phyloP scores from a whole-genome alignment of 495 filamentous ascomycete species.

The Penicillium canariense region DNA sequence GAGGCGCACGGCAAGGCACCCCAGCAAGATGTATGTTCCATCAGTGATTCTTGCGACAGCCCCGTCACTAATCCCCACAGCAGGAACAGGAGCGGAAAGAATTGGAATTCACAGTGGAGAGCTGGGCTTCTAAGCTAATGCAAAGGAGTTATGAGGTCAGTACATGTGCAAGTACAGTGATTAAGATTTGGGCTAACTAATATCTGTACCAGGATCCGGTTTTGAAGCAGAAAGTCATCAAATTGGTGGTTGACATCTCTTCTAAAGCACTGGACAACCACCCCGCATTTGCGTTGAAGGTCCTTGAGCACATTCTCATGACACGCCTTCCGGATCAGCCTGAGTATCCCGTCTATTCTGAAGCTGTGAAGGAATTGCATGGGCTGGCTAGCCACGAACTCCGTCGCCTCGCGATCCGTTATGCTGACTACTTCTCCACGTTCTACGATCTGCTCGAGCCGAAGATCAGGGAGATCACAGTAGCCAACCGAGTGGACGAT shows the following conservation, averaged over 20 bases:
- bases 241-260: slow-evolving; percentile 81
- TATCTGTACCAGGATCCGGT: slow-evolving; percentile 64
- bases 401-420: slow-evolving; percentile 82
- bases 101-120: slow-evolving; percentile 68
- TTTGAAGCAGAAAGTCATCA: slow-evolving; percentile 78
- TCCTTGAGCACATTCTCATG: slow-evolving; percentile 86
- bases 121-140: slow-evolving; percentile 76
- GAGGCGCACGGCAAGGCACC: slow-evolving; percentile 50
- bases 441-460: slow-evolving; percentile 85
- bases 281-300: slow-evolving; percentile 75
- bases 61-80: slow-evolving; percentile 9
- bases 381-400: slow-evolving; percentile 78
- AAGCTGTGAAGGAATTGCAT: slow-evolving; percentile 89
- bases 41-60: neutral
- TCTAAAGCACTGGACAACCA: slow-evolving; percentile 76
- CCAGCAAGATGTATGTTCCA: slow-evolving; percentile 49
- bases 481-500: slow-evolving; percentile 70
- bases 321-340: slow-evolving; percentile 69
- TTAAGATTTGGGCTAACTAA: neutral
- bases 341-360: slow-evolving; percentile 69
- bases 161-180: neutral
- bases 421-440: slow-evolving; percentile 80
- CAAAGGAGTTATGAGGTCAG: slow-evolving; percentile 70
- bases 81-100: slow-evolving; percentile 59
- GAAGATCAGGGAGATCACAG: slow-evolving; percentile 78